Base-by-base conservation (phyloP, 768 basidiomycete species). In the Boletus rubropictus region DNA sequence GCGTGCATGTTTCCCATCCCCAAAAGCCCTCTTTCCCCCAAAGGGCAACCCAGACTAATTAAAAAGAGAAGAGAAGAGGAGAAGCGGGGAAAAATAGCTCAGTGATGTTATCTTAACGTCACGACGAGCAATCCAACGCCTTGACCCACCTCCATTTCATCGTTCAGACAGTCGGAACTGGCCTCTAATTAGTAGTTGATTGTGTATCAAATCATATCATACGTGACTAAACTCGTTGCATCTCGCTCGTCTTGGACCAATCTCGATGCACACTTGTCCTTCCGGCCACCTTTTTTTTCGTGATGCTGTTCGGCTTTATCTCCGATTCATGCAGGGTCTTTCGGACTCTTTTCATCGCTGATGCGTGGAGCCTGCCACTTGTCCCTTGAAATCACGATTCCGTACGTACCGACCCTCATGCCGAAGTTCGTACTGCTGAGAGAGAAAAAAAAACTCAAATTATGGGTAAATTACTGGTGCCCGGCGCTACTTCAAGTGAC, bases 11-110 rank as follows among this genome's bases (percentile, higher is more conserved):
- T 15, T 14, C 17, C 34, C 42, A 36, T 34, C 43, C 28, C 15
- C 33, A 47, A 58, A 57, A 50, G 34, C 48, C 52, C 38, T 18
- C 21, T 14, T 39, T 39, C 39, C 42, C 35, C 39, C 44, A 38
- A 37, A 24, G 38, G 43, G 46, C 50, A 39, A 15, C 29, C 20
- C 18, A n/a, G 20, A 8, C 18, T 35, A 29, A 44, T 25, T 25
- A 28, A 44, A 50, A 44, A 15, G 15, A 34, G 24, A 33, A 31
- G 33, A 22, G 27, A 39, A 39, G 24, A 18, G 46, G 45, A 18
- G 46, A 42, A 52, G 46, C 9, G 21, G 36, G 24, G 46, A 27
- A 20, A 28, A 10, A 32, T 11, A 34, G 22, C 27, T 32, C 38
- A 29, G 34, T 28, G 50, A 45, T 38, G 24, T 9, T 24, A 24